A percentile compares a stretch with the other conserved stretches of the same genome.
phyloP scores from a whole-genome alignment of 2,329 filamentous ascomycete genomes.

The Diaporthe ampelina region DNA sequence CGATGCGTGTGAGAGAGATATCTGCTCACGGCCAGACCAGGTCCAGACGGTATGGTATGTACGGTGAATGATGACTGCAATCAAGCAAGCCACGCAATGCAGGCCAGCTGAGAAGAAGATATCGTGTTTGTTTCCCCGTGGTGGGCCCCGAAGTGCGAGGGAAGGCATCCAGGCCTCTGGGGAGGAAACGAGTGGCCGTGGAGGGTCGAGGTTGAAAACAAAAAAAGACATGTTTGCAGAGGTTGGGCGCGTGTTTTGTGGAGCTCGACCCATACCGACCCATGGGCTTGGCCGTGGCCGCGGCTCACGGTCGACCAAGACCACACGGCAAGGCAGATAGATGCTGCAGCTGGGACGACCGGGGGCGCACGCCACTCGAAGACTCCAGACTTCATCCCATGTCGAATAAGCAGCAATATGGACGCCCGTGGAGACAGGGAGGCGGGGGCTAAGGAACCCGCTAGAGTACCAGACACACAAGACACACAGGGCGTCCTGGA shows the following conservation, averaged over 20 bases:
- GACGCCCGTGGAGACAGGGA: neutral
- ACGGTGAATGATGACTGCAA: neutral
- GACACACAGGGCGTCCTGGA: too few species aligned
- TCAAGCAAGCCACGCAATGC: neutral
- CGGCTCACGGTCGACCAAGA: neutral
- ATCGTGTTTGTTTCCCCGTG: conserved; percentile 24
- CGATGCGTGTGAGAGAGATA: neutral
- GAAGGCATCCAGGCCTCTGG: conserved; percentile 28
- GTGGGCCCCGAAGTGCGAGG: conserved; percentile 19
- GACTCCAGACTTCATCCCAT: conserved; percentile 34
- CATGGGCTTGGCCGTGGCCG: neutral
- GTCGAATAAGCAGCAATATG: conserved; percentile 25
- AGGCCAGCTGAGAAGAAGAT: neutral
- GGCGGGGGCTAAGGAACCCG: neutral
- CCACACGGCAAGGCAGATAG: neutral
- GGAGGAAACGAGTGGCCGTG: conserved; percentile 31
- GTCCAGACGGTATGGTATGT: too few species aligned
- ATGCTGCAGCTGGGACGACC: too few species aligned
- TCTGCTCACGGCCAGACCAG: neutral
- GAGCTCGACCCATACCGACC: conserved; percentile 1
- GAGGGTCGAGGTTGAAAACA: conserved; percentile 31
- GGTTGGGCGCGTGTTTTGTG: conserved; percentile 36
- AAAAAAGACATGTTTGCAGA: conserved; percentile 31
- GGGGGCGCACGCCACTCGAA: neutral
- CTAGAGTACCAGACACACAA: conserved; percentile 1